Evolutionary conservation across 495 filamentous ascomycete species (phyloP).

Genomic region (Hypoxylon crocopeplum): DNA sequence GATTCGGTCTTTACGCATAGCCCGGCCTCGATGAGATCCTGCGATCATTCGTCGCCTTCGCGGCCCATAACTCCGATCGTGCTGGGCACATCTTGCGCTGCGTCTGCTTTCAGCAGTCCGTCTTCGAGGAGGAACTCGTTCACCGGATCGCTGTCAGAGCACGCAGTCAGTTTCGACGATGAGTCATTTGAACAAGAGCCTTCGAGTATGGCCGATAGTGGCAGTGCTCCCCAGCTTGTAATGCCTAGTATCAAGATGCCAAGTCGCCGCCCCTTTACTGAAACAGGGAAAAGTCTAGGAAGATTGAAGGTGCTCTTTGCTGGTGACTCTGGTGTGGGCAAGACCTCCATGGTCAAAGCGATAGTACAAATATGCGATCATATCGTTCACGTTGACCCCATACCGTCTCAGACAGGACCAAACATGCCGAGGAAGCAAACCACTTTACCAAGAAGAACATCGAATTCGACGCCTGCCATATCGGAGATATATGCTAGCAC

Average conservation of each 20-base stretch:
- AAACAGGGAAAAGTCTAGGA: slow-evolving; percentile 82
- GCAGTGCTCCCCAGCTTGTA: slow-evolving; percentile 82
- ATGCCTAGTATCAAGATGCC: slow-evolving; percentile 99
- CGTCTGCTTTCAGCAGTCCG: slow-evolving; percentile 53
- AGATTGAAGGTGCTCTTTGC: slow-evolving; percentile 87
- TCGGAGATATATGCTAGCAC: slow-evolving; percentile 93
- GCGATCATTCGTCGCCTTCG: slow-evolving; percentile 44
- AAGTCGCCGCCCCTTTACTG: slow-evolving; percentile 89
- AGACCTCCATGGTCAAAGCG: slow-evolving; percentile 90
- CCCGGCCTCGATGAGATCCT: slow-evolving; percentile 41
- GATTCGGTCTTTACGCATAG: slow-evolving; percentile 37
- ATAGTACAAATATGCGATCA: slow-evolving; percentile 95
- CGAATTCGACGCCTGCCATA: slow-evolving; percentile 57
- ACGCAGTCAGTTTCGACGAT: slow-evolving; percentile 57
- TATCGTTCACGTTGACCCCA: slow-evolving; percentile 92
- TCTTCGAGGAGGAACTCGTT: slow-evolving; percentile 64
- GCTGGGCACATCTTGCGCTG: slow-evolving; percentile 55
- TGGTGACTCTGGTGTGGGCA: slow-evolving; percentile 82
- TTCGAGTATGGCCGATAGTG: slow-evolving; percentile 53
- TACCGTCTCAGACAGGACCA: slow-evolving; percentile 53
- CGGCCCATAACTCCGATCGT: slow-evolving; percentile 64
- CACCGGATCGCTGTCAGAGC: slow-evolving; percentile 57
- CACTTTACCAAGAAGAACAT: slow-evolving; percentile 34
- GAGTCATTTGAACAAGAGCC: slow-evolving; percentile 50
- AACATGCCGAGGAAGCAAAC: slow-evolving; percentile 16